Percentiles rank a stretch among this genome's conserved stretches.
Conservation (phyloP, 2,329 filamentous ascomycete genomes). For the Colletotrichum zoysiae region DNA sequence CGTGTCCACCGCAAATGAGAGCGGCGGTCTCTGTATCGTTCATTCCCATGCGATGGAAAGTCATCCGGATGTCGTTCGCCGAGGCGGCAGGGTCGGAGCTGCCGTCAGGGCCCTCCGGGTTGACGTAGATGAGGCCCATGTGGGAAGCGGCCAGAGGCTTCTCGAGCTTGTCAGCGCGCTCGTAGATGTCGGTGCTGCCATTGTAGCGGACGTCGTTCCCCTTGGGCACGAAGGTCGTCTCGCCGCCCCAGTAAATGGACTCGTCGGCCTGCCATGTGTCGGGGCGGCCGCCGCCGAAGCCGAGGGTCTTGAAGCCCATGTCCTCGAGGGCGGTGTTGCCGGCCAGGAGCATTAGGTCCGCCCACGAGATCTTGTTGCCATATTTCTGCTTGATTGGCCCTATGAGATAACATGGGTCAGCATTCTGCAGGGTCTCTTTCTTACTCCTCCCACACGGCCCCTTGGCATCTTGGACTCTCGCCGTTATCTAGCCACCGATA, state of each 20-base stretch:
- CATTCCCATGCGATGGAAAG: constrained; percentile 86
- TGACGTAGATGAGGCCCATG: constrained; percentile 86
- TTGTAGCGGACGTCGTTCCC: constrained; percentile 80
- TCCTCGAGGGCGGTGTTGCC: constrained; percentile 83
- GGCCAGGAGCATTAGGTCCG: constrained; percentile 77
- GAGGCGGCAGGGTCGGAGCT: constrained; percentile 77
- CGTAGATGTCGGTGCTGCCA: constrained; percentile 46
- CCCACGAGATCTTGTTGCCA: constrained; percentile 85
- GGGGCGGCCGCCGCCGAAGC: constrained; percentile 78
- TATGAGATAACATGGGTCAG: background rate
- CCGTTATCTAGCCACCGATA: background rate
- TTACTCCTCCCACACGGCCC: background rate
- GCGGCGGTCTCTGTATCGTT: constrained; percentile 86
- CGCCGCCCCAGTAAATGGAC: constrained; percentile 81
- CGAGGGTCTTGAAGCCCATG: constrained; percentile 80
- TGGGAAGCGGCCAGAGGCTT: constrained; percentile 75
- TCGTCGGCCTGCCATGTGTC: constrained; percentile 84
- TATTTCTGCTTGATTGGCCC: constrained; percentile 85
- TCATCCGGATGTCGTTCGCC: constrained; percentile 78
- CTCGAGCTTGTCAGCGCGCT: constrained; percentile 62
- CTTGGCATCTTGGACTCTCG: constrained; percentile 58
- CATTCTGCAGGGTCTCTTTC: background rate
- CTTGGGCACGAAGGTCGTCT: constrained; percentile 73
- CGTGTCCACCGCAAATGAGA: constrained; percentile 82
- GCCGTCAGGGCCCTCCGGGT: constrained; percentile 82